Conservation (phyloP, 176 grass and related monocot species). For the Bromus sterilis region DNA sequence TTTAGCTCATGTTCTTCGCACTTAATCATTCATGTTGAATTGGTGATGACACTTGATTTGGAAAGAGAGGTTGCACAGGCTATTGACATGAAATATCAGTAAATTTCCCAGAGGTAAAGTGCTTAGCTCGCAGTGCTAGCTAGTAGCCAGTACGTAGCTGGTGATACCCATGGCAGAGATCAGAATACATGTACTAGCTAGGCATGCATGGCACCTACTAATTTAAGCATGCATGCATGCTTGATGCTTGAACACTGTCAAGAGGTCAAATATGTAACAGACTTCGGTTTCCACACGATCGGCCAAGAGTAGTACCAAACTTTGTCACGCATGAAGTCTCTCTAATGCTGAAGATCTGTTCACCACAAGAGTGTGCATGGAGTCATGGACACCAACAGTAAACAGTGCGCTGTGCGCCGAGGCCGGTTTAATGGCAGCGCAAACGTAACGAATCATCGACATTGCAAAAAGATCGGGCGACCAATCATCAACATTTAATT, state of each 20-base stretch:
- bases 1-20: not conserved
- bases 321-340: not conserved
- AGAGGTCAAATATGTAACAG: not conserved
- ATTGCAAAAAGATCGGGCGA: not conserved
- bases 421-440: not conserved
- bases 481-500: not conserved
- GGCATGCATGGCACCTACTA: not conserved
- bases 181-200: not conserved
- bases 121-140: not conserved
- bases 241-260: not conserved
- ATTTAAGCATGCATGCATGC: not conserved
- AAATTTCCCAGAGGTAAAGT: not conserved
- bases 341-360: not conserved
- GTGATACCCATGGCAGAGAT: not conserved
- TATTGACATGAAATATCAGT: slow-evolving; percentile 35
- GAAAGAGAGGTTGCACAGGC: not conserved
- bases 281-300: not conserved
- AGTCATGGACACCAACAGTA: not conserved
- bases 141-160: not conserved
- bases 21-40: not conserved
- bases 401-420: not conserved
- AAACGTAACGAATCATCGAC: not conserved
- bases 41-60: not conserved
- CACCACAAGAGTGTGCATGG: not conserved
- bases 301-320: not conserved